Percentiles rank a stretch among this genome's conserved stretches.
These are phyloP conservation scores for Lizonia empirigonia DNA, from an alignment of 2,329 filamentous ascomycete genomes.

Conservation along the genomic window DNA sequence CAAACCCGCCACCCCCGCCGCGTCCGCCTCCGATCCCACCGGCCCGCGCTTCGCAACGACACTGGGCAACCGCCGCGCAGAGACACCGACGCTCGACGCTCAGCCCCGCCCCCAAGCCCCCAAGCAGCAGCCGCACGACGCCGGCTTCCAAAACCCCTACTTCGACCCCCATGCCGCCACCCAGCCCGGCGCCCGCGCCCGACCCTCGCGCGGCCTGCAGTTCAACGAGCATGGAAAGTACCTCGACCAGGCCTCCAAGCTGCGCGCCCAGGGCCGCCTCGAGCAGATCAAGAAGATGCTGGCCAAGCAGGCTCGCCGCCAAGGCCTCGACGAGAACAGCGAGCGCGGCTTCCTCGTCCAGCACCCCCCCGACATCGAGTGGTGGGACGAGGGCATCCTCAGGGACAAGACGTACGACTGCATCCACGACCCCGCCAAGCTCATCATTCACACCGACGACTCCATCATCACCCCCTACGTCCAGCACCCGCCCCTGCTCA, in stretches of 20 bases:
- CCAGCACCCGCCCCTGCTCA: constrained; percentile 88
- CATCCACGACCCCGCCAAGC: constrained; percentile 66
- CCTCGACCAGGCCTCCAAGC: constrained; percentile 88
- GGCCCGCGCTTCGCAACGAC: constrained; percentile 61
- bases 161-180: constrained; percentile 71
- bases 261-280: constrained; percentile 83
- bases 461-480: constrained; percentile 89
- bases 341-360: constrained; percentile 90
- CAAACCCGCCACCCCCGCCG: constrained; percentile 39
- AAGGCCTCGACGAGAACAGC: constrained; percentile 91
- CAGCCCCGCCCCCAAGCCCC: constrained; percentile 49
- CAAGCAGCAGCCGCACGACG: constrained; percentile 53
- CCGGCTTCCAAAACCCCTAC: constrained; percentile 77
- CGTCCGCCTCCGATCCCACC: constrained; percentile 46
- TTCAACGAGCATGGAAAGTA: constrained; percentile 99
- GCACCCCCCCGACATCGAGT: constrained; percentile 85
- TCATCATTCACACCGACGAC: constrained; percentile 79
- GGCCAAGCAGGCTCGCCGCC: constrained; percentile 82
- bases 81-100: constrained; percentile 40
- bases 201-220: constrained; percentile 75
- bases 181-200: constrained; percentile 57
- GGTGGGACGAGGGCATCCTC: constrained; percentile 94
- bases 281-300: constrained; percentile 96
- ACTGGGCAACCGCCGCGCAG: constrained; percentile 60
- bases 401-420: constrained; percentile 75